Percentiles rank a stretch among this genome's conserved stretches.
Conservation (phyloP, 2,329 filamentous ascomycete genomes). For the Aurifilum marmelostoma region DNA sequence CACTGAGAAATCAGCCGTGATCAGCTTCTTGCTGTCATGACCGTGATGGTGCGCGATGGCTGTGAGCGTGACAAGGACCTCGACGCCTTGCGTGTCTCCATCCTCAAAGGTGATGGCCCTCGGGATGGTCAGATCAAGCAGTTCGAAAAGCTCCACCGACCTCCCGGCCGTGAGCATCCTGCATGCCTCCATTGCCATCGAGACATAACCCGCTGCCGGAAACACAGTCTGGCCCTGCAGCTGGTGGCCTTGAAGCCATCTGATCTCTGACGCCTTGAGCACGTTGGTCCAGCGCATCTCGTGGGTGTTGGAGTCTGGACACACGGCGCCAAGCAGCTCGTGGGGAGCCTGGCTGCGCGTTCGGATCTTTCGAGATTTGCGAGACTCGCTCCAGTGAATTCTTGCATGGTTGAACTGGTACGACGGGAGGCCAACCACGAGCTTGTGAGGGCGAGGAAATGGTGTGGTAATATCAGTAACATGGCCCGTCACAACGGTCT, state of each 20-base stretch:
- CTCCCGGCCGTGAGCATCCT: not conserved
- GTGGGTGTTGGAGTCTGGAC: not conserved
- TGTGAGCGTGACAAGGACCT: conserved; percentile 16
- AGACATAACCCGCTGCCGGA: conserved; percentile 38
- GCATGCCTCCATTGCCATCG: conserved; percentile 32
- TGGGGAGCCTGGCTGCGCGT: conserved; percentile 18
- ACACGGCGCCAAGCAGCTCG: conserved; percentile 24
- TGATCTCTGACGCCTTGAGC: conserved; percentile 34
- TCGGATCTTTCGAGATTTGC: conserved; percentile 13
- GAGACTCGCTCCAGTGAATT: conserved; percentile 24
- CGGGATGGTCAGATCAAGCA: conserved; percentile 32
- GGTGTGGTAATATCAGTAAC: not conserved
- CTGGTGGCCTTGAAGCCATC: conserved; percentile 46
- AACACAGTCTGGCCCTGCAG: conserved; percentile 42
- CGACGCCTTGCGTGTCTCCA: conserved; percentile 16
- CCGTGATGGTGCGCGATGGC: not conserved
- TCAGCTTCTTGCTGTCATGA: not conserved
- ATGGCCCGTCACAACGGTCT: conserved; percentile 6
- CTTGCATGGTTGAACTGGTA: conserved; percentile 29
- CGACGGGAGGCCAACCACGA: conserved; percentile 22
- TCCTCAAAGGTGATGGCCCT: conserved; percentile 31
- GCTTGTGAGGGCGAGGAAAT: conserved; percentile 9
- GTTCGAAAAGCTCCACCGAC: conserved; percentile 24
- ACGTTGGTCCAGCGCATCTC: conserved; percentile 35
- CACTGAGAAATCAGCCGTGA: not conserved